A percentile compares a stretch with the other conserved stretches of the same genome.
Evolutionary conservation across 768 basidiomycete species (phyloP).

Genomic region (Lyophyllum decastes): DNA sequence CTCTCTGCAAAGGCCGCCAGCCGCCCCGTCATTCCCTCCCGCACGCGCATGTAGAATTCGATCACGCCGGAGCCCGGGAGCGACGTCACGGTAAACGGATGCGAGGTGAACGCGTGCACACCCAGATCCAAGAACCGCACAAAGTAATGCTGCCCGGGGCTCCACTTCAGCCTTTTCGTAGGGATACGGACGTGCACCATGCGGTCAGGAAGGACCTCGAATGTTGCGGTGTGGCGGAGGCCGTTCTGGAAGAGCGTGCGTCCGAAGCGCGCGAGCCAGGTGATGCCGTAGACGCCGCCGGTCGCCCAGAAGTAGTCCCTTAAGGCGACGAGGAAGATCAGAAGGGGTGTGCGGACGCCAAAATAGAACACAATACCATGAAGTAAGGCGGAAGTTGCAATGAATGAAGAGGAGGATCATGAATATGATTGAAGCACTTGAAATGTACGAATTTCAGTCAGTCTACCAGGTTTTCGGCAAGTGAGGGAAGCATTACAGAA

Average conservation of each 20-base stretch:
- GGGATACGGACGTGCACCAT: slow-evolving; percentile 23
- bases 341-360: background rate
- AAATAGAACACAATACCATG: slow-evolving; percentile 19
- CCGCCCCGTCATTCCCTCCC: slow-evolving; percentile 28
- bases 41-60: slow-evolving; percentile 26
- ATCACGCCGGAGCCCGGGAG: slow-evolving; percentile 14
- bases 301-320: slow-evolving; percentile 35
- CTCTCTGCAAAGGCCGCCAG: slow-evolving; percentile 15
- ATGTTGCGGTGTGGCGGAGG: slow-evolving; percentile 20
- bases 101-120: slow-evolving; percentile 27
- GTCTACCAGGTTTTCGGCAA: background rate
- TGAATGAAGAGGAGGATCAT: slow-evolving; percentile 34
- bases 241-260: slow-evolving; percentile 26
- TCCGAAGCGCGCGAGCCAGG: slow-evolving; percentile 26
- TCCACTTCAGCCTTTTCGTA: slow-evolving; percentile 25
- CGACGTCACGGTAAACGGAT: slow-evolving; percentile 35
- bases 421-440: slow-evolving; percentile 31
- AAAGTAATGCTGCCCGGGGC: slow-evolving; percentile 31
- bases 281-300: slow-evolving; percentile 25
- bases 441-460: background rate
- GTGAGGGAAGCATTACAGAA: background rate
- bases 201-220: slow-evolving; percentile 25
- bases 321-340: background rate
- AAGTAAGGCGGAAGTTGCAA: slow-evolving; percentile 28
- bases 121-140: slow-evolving; percentile 20